Evolutionary conservation across 805 yeast species (phyloP).

Genomic region (Blastobotrys robertii): DNA sequence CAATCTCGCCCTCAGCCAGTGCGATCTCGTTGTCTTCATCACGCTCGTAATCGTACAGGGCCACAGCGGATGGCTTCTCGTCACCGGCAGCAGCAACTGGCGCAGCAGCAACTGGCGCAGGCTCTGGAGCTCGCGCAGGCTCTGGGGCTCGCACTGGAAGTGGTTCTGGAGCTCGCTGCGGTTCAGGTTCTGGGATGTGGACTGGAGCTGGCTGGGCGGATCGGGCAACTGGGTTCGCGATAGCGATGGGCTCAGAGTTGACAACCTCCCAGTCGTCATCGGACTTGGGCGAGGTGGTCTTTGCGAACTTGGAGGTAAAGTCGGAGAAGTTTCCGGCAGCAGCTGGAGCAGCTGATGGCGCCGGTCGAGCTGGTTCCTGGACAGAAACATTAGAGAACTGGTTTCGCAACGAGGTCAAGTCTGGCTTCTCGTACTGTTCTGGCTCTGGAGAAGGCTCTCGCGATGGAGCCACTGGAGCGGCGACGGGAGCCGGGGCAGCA

Average conservation of each 20-base stretch:
- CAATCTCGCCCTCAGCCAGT: conserved; percentile 55
- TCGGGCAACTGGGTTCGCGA: conserved; percentile 16
- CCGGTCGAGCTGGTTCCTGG: conserved; percentile 2
- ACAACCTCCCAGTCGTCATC: too few relatives aligned
- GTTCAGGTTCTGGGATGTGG: conserved; percentile 5
- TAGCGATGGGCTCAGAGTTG: conserved; percentile 16
- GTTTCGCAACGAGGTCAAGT: conserved; percentile 10
- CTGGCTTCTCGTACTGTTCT: conserved; percentile 12
- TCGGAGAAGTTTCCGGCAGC: conserved; percentile 18
- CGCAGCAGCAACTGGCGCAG: neutral
- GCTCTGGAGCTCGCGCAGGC: conserved; percentile 1
- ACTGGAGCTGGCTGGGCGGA: conserved; percentile 7
- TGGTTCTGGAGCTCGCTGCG: neutral
- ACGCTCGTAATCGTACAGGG: conserved; percentile 68
- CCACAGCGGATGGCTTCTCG: conserved; percentile 45
- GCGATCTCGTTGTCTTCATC: conserved; percentile 71
- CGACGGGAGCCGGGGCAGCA: conserved; percentile 21
- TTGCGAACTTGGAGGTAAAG: conserved; percentile 22
- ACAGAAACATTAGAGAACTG: conserved; percentile 5
- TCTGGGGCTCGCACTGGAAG: conserved; percentile 1
- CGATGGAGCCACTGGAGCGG: conserved; percentile 15
- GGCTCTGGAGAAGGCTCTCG: conserved; percentile 11
- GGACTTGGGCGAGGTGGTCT: conserved; percentile 1
- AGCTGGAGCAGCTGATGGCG: conserved; percentile 11
- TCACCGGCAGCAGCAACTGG: conserved; percentile 4